phyloP scores from a whole-genome alignment of 441 rosid species.

The Metrosideros polymorpha region DNA sequence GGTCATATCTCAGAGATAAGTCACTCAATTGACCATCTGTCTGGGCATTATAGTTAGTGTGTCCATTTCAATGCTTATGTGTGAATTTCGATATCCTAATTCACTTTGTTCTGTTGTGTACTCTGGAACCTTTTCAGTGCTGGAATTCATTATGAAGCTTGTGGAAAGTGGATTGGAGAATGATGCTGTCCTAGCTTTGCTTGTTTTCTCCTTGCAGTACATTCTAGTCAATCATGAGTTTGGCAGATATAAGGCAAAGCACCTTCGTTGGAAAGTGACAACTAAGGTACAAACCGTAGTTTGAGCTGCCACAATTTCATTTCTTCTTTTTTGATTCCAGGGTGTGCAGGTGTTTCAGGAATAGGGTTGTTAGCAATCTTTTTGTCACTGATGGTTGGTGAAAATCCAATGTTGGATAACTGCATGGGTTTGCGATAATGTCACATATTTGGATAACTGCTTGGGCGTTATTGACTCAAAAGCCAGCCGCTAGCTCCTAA shows the following conservation, averaged over 20 bases:
- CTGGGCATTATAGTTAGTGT: background rate
- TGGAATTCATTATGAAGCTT: conserved; percentile 74
- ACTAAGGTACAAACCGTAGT: conserved; percentile 37
- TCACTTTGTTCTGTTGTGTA: conserved; percentile 6
- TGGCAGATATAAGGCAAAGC: conserved; percentile 75
- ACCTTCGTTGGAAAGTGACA: conserved; percentile 79
- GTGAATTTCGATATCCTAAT: background rate
- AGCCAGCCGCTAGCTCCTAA: background rate
- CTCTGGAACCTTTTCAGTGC: conserved; percentile 49
- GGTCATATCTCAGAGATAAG: background rate
- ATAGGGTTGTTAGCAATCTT: background rate
- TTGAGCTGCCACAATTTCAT: background rate
- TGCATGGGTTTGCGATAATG: background rate
- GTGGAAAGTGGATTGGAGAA: conserved; percentile 66
- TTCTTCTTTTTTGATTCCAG: background rate
- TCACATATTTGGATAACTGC: background rate
- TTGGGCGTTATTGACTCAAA: background rate
- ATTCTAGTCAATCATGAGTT: conserved; percentile 79
- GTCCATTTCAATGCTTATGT: background rate
- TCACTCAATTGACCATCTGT: background rate
- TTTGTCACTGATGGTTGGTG: background rate
- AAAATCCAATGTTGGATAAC: background rate
- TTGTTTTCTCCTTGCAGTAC: conserved; percentile 72
- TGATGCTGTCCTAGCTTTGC: conserved; percentile 54
- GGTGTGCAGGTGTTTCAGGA: background rate